A percentile compares a stretch with the other conserved stretches of the same genome.
Conservation (phyloP, 768 basidiomycete genomes). For the Steccherinum ochraceum region DNA sequence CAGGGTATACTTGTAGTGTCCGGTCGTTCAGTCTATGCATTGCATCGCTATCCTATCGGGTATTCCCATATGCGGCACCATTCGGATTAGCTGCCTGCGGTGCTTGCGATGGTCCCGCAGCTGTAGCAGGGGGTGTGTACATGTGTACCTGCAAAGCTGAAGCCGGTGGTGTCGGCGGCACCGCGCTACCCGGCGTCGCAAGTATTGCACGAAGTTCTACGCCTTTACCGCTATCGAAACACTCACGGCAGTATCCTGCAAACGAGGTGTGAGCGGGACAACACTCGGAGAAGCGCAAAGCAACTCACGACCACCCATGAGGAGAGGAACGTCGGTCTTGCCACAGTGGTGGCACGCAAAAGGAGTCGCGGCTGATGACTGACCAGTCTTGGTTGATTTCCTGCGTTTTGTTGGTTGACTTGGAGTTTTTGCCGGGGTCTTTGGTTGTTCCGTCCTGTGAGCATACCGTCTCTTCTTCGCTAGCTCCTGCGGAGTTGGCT, state of each 20-base stretch:
- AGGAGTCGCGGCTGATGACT: slow-evolving; percentile 16
- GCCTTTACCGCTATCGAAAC: slow-evolving; percentile 1
- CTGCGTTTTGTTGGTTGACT: no score
- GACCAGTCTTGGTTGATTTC: background rate
- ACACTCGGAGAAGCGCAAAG: background rate
- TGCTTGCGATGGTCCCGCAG: no score
- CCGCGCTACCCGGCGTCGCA: background rate
- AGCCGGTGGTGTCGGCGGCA: background rate
- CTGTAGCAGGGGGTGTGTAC: background rate
- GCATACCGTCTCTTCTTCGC: background rate
- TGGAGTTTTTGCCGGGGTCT: no score
- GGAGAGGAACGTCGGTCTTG: slow-evolving; percentile 66
- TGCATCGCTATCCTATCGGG: no score
- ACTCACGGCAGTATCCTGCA: slow-evolving; percentile 8
- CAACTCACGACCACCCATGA: slow-evolving; percentile 66
- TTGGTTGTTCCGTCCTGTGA: no score
- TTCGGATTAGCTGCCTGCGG: background rate
- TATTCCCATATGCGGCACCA: background rate
- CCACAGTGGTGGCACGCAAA: slow-evolving; percentile 57
- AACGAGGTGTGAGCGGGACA: background rate
- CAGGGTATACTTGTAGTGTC: background rate
- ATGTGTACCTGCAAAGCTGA: background rate
- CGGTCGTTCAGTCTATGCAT: background rate
- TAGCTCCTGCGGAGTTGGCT: slow-evolving; percentile 29
- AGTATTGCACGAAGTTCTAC: background rate